Evolutionary conservation across 306 rosid genomes (phyloP).

Genomic region (Leucaena leucocephala): DNA sequence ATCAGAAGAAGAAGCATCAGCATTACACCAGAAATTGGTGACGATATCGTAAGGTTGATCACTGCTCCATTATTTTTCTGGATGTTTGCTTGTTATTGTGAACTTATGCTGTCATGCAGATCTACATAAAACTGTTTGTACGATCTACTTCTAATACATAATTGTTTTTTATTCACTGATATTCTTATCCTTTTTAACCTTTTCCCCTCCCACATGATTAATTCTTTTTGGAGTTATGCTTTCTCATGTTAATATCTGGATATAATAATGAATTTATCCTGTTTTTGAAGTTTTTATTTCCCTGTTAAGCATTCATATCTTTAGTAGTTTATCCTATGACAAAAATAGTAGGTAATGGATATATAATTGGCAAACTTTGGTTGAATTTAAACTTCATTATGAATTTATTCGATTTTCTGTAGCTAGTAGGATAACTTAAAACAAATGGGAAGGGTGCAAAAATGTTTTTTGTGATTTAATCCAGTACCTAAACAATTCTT

Average conservation of each 20-base stretch:
- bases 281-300: background rate
- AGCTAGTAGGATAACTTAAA: conserved; percentile 19
- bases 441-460: conserved; percentile 17
- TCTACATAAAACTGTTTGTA: background rate
- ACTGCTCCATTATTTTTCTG: conserved; percentile 38
- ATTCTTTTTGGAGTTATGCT: background rate
- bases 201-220: background rate
- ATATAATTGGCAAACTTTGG: background rate
- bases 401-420: conserved; percentile 29
- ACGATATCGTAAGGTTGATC: conserved; percentile 95
- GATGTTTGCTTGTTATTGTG: conserved; percentile 23
- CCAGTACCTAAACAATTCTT: conserved; percentile 22
- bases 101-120: conserved; percentile 20
- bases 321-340: background rate
- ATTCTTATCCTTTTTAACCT: conserved; percentile 1
- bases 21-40: conserved; percentile 98
- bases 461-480: conserved; percentile 22
- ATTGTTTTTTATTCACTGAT: background rate
- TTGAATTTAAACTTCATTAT: conserved; percentile 19
- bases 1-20: conserved; percentile 97
- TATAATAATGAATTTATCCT: background rate
- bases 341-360: background rate
- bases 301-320: background rate
- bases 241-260: background rate
- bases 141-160: background rate